These are phyloP conservation scores for Spathaspora girioi DNA, from an alignment of 805 yeast genomes.

Conservation along the genomic window DNA sequence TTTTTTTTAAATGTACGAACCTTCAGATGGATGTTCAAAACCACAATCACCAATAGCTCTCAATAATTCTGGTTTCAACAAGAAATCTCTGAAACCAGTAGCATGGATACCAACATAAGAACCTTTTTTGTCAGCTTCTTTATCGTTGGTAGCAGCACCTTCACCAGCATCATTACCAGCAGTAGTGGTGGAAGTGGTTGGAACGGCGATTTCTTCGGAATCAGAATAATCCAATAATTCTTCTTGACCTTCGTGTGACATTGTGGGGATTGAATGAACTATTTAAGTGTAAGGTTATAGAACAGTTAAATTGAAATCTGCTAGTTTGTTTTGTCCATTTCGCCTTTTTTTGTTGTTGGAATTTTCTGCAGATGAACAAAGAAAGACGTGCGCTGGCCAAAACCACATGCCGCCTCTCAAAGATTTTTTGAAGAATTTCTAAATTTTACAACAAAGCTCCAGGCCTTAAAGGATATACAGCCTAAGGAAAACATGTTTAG, in stretches of 20 bases:
- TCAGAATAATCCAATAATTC: conserved; percentile 98
- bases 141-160: conserved; percentile 45
- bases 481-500: background rate
- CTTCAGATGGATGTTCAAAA: conserved; percentile 99
- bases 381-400: background rate
- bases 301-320: background rate
- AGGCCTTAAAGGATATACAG: too few relatives aligned
- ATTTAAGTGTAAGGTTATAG: background rate
- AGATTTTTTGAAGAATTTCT: too few relatives aligned
- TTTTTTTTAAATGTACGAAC: conserved; percentile 48
- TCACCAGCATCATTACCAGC: conserved; percentile 35
- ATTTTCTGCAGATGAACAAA: background rate
- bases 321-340: background rate
- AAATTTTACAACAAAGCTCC: too few relatives aligned
- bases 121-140: conserved; percentile 82
- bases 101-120: conserved; percentile 98
- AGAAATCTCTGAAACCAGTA: conserved; percentile 96
- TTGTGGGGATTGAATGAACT: conserved; percentile 15
- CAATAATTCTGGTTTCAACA: conserved; percentile 92
- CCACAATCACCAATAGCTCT: conserved; percentile 99
- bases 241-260: conserved; percentile 98
- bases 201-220: conserved; percentile 88
- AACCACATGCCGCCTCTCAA: background rate
- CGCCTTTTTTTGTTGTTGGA: background rate
- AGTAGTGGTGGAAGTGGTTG: conserved; percentile 46